Evolutionary conservation across 2,329 filamentous ascomycete genomes (phyloP).

Genomic region (Furcasterigmium sp.): DNA sequence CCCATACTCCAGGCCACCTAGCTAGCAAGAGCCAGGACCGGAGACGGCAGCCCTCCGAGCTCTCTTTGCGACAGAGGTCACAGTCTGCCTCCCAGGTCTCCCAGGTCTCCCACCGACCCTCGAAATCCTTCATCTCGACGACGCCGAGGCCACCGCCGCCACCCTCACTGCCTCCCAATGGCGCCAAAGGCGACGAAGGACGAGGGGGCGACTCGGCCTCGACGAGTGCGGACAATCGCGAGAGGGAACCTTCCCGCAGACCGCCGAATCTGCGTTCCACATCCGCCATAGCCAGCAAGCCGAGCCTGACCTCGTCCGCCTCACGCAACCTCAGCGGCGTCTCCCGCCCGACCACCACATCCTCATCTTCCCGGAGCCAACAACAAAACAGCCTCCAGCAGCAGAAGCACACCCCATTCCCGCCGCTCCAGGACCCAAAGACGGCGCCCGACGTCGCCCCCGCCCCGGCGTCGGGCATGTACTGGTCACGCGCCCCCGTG

Average conservation of each 20-base stretch:
- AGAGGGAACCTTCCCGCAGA: conserved; percentile 26
- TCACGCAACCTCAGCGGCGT: conserved; percentile 4
- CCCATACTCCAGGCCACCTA: conserved; percentile 58
- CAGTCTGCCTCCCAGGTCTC: conserved; percentile 42
- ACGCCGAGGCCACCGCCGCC: conserved; percentile 11
- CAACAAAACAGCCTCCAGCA: conserved; percentile 1
- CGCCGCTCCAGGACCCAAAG: conserved; percentile 50
- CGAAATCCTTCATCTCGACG: conserved; percentile 17
- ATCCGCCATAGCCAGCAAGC: conserved; percentile 39
- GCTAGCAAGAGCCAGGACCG: conserved; percentile 51
- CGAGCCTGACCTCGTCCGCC: conserved; percentile 10
- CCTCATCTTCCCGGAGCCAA: conserved; percentile 3
- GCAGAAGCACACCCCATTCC: conserved; percentile 41
- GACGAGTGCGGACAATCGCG: conserved; percentile 12
- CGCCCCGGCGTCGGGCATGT: conserved; percentile 66
- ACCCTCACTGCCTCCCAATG: conserved; percentile 8
- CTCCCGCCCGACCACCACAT: conserved; percentile 3
- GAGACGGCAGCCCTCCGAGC: conserved; percentile 45
- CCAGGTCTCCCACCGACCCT: conserved; percentile 15
- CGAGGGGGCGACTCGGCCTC: conserved; percentile 12
- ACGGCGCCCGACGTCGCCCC: conserved; percentile 55
- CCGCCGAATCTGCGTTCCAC: conserved; percentile 46
- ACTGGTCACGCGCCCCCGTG: conserved; percentile 63
- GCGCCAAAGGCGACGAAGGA: no score
- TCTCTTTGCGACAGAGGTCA: conserved; percentile 48